Conservation (phyloP, 441 rosid genomes). For the Kokia cookei region DNA sequence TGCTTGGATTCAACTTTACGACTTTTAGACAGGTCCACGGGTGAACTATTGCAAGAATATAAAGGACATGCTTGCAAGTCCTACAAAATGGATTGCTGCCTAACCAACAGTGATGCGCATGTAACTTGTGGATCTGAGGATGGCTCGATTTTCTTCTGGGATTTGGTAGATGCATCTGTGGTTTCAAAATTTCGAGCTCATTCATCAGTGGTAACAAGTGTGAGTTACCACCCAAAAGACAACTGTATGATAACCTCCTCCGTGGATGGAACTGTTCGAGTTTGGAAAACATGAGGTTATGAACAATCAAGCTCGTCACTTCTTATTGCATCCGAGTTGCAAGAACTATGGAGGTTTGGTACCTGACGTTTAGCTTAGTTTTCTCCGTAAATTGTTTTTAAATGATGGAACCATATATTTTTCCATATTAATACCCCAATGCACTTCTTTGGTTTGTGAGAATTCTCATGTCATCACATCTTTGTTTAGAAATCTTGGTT, state of each 20-base stretch:
- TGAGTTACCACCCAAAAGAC: constrained; percentile 92
- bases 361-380: neutral
- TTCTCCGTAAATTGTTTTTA: neutral
- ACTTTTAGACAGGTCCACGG: constrained; percentile 83
- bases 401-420: neutral
- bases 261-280: constrained; percentile 84
- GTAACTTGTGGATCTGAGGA: constrained; percentile 94
- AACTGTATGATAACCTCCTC: constrained; percentile 84
- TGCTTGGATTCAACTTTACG: constrained; percentile 88
- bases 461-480: neutral
- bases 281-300: constrained; percentile 69
- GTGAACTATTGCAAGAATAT: constrained; percentile 90
- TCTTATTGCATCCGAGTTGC: neutral
- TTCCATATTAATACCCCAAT: neutral
- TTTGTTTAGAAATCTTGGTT: neutral
- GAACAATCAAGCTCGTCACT: neutral
- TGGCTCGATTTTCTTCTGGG: constrained; percentile 92
- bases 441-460: neutral
- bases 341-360: neutral
- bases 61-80: constrained; percentile 92
- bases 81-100: constrained; percentile 91
- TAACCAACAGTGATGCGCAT: constrained; percentile 77
- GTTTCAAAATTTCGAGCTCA: constrained; percentile 74
- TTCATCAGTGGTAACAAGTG: constrained; percentile 89
- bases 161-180: constrained; percentile 86